Evolutionary conservation across 805 yeast genomes (phyloP).

Genomic region (Helenozyma baotianmanensis): DNA sequence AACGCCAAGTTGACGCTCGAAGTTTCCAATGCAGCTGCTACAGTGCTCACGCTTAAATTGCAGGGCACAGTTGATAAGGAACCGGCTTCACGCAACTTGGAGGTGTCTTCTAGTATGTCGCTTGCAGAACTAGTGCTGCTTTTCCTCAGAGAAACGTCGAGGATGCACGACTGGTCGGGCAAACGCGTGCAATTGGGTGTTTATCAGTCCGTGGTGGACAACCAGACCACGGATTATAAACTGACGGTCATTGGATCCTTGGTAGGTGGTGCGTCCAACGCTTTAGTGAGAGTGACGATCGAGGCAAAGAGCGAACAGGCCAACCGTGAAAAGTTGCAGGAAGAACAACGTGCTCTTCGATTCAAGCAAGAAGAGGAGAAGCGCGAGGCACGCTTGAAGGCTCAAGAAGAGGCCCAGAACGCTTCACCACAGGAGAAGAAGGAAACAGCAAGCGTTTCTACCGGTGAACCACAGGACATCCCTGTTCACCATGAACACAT

Average conservation of each 20-base stretch:
- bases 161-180: slow-evolving; percentile 16
- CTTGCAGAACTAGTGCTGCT: slow-evolving; percentile 3
- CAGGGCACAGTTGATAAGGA: slow-evolving; percentile 5
- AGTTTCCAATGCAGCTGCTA: not conserved
- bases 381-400: not conserved
- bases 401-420: not conserved
- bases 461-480: no score
- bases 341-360: slow-evolving; percentile 4
- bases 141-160: slow-evolving; percentile 5
- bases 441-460: no score
- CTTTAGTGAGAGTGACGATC: slow-evolving; percentile 11
- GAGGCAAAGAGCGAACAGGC: slow-evolving; percentile 2
- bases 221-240: slow-evolving; percentile 4
- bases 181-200: slow-evolving; percentile 14
- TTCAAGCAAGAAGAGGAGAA: slow-evolving; percentile 1
- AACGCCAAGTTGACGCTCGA: slow-evolving; percentile 28
- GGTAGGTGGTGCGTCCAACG: slow-evolving; percentile 13
- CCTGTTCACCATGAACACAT: no score
- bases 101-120: slow-evolving; percentile 2
- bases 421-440: not conserved
- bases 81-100: slow-evolving; percentile 5
- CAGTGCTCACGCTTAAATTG: slow-evolving; percentile 5
- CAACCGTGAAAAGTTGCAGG: slow-evolving; percentile 1
- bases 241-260: slow-evolving; percentile 7
- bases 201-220: slow-evolving; percentile 6